Evolutionary conservation across 2,329 filamentous ascomycete species (phyloP), one percentile per base, ranked within the genome.

Genomic region (Colletotrichum plurivorum): DNA sequence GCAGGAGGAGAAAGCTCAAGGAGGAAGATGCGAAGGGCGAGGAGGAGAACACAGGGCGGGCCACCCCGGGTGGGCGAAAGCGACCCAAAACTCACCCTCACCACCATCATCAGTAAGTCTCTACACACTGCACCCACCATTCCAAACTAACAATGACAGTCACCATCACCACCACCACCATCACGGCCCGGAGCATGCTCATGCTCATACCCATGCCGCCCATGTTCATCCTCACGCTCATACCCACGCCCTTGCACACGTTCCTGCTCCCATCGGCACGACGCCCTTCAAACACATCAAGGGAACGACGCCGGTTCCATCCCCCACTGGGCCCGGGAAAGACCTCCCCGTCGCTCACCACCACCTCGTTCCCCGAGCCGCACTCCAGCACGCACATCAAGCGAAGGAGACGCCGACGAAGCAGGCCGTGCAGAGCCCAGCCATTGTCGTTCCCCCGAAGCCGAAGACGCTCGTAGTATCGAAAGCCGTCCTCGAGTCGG

Each of bases 21-120:
- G 93, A 97, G 61, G 94, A 96, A 52, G 92, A 94, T 4, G 79
- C 79, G 36, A 88, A 87, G 71, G 84, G 85, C 39, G 94, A 90
- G 70, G 93, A 96, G 67, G 89, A 89, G 66, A 88, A 84, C 66
- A 88, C 87, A 41, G 91, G 90, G 27, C 84, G 89, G 73, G 83
- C 84, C 13, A 91, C 91, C 2, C 90, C 91, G 1, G 85, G 84
- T 55, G 83, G 84, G 51, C 87, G 88, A 64, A 93, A 94, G 76
- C 90, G 90, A 69, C 78, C 87, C 63, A 95, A 96, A 80, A 90
- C 90, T 55, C 84, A 88, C 69, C 81, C 82, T 27, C 88, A 92
- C 72, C 89, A 92, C 71, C 90, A 92, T 75, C 90, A 92, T 71
- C 89, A 90, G 88, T 90, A 88, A 75, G 88, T 85, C 49, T 51